Percentiles rank a stretch among this genome's conserved stretches.
Conservation (phyloP, 306 rosid species). For the Castanopsis chinensis region DNA sequence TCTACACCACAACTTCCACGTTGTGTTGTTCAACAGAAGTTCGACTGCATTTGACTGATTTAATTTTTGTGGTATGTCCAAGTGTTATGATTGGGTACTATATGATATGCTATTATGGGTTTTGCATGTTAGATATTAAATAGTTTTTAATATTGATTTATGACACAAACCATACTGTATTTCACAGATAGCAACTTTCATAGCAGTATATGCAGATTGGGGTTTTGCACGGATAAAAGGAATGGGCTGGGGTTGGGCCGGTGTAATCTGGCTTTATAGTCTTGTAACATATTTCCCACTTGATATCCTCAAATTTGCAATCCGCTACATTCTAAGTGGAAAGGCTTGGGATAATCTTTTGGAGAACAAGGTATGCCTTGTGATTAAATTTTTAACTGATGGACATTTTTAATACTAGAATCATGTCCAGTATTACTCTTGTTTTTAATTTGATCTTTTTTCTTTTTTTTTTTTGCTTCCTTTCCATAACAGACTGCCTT, state of each 20-base stretch:
- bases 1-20: neutral
- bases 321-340: slow-evolving; percentile 85
- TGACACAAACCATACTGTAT: slow-evolving; percentile 9
- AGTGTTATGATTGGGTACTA: neutral
- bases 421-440: neutral
- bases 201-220: slow-evolving; percentile 91
- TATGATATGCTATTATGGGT: neutral
- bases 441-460: neutral
- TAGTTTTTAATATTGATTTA: neutral
- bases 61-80: neutral
- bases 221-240: slow-evolving; percentile 77
- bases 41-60: neutral
- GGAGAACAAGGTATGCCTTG: slow-evolving; percentile 79
- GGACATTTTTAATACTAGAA: neutral
- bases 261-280: slow-evolving; percentile 88
- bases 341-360: slow-evolving; percentile 94
- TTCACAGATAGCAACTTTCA: slow-evolving; percentile 78
- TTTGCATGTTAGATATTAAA: neutral
- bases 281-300: slow-evolving; percentile 87
- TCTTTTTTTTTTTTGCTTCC: slow-evolving; percentile 1
- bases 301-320: slow-evolving; percentile 76
- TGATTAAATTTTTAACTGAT: neutral
- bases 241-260: slow-evolving; percentile 99
- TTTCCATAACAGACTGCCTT: slow-evolving; percentile 77
- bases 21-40: neutral